phyloP scores from a whole-genome alignment of 2,329 filamentous ascomycete genomes.

The Penicillium corylophilum region DNA sequence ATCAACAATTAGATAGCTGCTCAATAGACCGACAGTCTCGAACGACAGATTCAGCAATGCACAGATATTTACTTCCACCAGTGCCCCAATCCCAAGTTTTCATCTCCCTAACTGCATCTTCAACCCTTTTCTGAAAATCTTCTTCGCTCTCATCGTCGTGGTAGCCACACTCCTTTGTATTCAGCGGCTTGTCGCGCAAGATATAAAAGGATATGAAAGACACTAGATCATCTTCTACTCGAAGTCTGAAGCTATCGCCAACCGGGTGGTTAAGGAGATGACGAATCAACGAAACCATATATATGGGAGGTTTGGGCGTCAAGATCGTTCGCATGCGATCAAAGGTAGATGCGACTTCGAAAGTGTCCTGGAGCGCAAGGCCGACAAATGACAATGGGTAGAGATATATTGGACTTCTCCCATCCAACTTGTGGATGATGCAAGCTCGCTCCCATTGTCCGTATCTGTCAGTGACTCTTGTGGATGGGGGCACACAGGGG shows the following conservation, averaged over 20 bases:
- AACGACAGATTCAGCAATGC: neutral
- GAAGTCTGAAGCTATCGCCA: neutral
- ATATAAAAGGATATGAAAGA: neutral
- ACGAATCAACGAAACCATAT: neutral
- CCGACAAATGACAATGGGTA: neutral
- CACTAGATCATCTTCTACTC: neutral
- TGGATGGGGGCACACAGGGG: neutral
- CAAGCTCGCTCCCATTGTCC: neutral
- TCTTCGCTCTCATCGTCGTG: neutral
- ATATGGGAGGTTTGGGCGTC: neutral
- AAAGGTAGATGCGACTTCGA: neutral
- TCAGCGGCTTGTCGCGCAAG: neutral
- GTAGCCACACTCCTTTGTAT: neutral
- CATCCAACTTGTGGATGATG: neutral
- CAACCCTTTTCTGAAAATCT: neutral
- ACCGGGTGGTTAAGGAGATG: neutral
- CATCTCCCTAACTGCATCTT: neutral
- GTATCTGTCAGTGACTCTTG: neutral
- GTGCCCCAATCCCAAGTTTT: neutral
- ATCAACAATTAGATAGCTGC: neutral
- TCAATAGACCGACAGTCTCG: neutral
- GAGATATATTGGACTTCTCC: neutral
- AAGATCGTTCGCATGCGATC: neutral
- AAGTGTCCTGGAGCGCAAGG: neutral
- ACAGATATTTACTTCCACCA: neutral